Conservation (phyloP, 257 asterid genomes). For the Pogostemon cablin region DNA sequence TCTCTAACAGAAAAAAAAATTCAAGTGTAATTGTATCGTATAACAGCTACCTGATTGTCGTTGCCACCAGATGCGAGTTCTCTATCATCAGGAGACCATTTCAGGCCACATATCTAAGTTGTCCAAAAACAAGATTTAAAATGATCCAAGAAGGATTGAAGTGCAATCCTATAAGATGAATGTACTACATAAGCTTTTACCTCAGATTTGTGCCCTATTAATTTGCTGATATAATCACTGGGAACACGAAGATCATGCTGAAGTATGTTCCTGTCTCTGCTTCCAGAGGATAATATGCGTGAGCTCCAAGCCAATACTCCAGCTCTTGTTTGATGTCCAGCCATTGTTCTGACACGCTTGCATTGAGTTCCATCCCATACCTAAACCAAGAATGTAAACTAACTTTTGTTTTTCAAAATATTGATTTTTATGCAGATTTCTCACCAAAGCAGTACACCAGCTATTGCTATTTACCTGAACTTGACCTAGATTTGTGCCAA, state of each 20-base stretch:
- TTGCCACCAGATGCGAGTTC: constrained; percentile 99
- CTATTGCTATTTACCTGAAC: constrained; percentile 62
- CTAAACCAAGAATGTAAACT: constrained; percentile 38
- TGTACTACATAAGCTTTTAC: constrained; percentile 35
- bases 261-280: constrained; percentile 93
- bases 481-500: constrained; percentile 90
- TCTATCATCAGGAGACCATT: constrained; percentile 97
- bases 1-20: not conserved
- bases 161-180: not conserved
- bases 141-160: constrained; percentile 9
- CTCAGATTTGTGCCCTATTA: constrained; percentile 94
- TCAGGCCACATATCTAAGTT: constrained; percentile 85
- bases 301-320: constrained; percentile 95
- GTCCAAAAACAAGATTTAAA: constrained; percentile 20
- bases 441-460: not conserved
- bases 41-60: constrained; percentile 73
- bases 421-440: not conserved
- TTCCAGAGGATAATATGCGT: constrained; percentile 85
- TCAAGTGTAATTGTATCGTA: not conserved
- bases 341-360: constrained; percentile 84
- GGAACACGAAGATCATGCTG: constrained; percentile 94
- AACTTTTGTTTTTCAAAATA: not conserved
- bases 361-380: constrained; percentile 97
- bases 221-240: constrained; percentile 75
- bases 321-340: constrained; percentile 93